Percentiles rank a stretch among this genome's conserved stretches.
Conservation (phyloP, 345 rosid genomes). For the Trapa incisa region DNA sequence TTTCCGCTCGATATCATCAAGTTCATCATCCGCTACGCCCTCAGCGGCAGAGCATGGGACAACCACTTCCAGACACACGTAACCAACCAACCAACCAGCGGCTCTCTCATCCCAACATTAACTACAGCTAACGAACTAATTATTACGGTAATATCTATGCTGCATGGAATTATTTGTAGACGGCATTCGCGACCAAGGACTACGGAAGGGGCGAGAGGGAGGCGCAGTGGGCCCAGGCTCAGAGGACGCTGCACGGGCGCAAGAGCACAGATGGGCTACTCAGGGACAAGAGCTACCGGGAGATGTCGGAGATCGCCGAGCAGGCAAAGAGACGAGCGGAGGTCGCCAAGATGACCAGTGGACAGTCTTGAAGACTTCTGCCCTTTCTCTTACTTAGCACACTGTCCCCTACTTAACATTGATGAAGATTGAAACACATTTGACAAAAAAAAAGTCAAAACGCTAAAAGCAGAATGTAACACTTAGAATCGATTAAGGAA, state of each 20-base stretch:
- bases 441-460: too few species aligned
- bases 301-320: conserved; percentile 48
- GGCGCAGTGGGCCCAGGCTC: conserved; percentile 62
- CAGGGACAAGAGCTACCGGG: conserved; percentile 29
- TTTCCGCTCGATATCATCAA: conserved; percentile 66
- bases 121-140: background rate
- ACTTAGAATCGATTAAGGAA: too few species aligned
- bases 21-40: conserved; percentile 50
- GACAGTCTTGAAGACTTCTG: background rate
- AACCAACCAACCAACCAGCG: background rate
- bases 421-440: too few species aligned
- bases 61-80: conserved; percentile 45
- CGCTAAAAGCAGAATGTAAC: too few species aligned
- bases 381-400: conserved; percentile 14
- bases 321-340: conserved; percentile 75
- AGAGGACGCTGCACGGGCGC: conserved; percentile 64
- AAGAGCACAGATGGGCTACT: conserved; percentile 15
- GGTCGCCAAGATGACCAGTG: conserved; percentile 37
- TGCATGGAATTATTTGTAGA: conserved; percentile 16
- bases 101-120: background rate
- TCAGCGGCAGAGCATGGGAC: conserved; percentile 57
- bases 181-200: conserved; percentile 64
- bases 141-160: too few species aligned
- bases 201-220: conserved; percentile 66
- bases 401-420: too few species aligned